A percentile compares a stretch with the other conserved stretches of the same genome.
phyloP scores from a whole-genome alignment of 1,284 basidiomycete species.

The Gymnopus androsaceus region DNA sequence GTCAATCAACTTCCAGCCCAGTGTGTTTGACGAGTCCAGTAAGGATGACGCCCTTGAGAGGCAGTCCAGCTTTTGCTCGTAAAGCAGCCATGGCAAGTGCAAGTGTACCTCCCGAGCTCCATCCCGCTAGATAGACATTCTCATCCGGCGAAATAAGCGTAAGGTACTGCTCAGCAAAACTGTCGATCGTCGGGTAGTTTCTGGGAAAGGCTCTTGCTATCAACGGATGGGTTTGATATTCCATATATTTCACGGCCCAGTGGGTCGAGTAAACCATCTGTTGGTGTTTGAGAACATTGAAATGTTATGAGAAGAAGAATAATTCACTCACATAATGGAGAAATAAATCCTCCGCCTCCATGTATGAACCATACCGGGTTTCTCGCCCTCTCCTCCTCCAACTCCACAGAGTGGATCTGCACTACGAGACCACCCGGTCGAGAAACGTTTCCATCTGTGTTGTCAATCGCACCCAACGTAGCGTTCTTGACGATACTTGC shows the following conservation, averaged over 20 bases:
- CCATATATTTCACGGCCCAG: slow-evolving; percentile 3
- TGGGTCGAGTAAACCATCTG: not conserved
- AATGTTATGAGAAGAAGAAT: not conserved
- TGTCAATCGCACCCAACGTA: not conserved
- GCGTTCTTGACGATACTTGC: too few species aligned
- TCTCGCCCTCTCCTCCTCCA: not conserved
- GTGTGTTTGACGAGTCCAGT: too few species aligned
- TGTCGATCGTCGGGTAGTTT: not conserved
- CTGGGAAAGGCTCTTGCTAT: not conserved
- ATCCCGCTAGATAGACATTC: not conserved
- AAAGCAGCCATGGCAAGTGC: not conserved
- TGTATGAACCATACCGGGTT: slow-evolving; percentile 4
- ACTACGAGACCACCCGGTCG: slow-evolving; percentile 2
- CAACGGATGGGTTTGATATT: slow-evolving; percentile 2
- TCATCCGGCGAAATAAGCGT: not conserved
- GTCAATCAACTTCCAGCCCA: too few species aligned
- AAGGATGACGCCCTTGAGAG: not conserved
- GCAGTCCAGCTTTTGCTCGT: not conserved
- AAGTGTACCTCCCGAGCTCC: slow-evolving; percentile 3
- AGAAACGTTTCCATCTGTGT: too few species aligned
- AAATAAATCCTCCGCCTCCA: slow-evolving; percentile 2
- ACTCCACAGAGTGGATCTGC: not conserved
- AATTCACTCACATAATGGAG: slow-evolving; percentile 1
- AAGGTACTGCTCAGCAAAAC: not conserved
- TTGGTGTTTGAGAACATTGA: not conserved